Conservation (phyloP, 768 basidiomycete species). For the Podaxis carcinomalis region DNA sequence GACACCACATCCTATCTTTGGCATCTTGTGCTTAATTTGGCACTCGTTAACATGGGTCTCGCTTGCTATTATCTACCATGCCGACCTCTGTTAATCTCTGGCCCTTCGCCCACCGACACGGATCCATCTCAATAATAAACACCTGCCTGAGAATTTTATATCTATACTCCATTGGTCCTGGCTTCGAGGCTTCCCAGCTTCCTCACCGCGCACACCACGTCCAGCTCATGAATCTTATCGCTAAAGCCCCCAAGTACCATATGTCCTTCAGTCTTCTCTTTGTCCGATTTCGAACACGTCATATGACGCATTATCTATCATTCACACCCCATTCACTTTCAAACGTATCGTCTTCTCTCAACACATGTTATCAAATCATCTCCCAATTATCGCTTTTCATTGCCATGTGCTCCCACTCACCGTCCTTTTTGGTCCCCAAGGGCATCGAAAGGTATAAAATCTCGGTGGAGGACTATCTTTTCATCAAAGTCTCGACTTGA, state of each 20-base stretch:
- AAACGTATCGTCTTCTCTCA: background rate
- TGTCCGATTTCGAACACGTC: background rate
- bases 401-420: background rate
- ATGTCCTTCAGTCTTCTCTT: background rate
- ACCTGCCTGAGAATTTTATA: background rate
- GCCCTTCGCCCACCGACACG: background rate
- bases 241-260: background rate
- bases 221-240: background rate
- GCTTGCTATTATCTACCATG: background rate
- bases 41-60: background rate
- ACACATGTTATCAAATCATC: background rate
- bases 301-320: background rate
- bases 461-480: background rate
- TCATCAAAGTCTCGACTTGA: background rate
- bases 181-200: background rate
- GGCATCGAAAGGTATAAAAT: background rate
- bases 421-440: background rate
- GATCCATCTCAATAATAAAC: background rate
- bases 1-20: background rate
- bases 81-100: background rate
- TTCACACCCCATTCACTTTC: background rate
- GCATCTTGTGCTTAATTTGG: background rate
- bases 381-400: background rate
- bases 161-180: background rate
- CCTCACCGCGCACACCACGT: background rate